A percentile compares a stretch with the other conserved stretches of the same genome.
These are phyloP conservation scores for Micromonas commoda DNA, from an alignment of 139 green algal genomes.

Conservation along the genomic window DNA sequence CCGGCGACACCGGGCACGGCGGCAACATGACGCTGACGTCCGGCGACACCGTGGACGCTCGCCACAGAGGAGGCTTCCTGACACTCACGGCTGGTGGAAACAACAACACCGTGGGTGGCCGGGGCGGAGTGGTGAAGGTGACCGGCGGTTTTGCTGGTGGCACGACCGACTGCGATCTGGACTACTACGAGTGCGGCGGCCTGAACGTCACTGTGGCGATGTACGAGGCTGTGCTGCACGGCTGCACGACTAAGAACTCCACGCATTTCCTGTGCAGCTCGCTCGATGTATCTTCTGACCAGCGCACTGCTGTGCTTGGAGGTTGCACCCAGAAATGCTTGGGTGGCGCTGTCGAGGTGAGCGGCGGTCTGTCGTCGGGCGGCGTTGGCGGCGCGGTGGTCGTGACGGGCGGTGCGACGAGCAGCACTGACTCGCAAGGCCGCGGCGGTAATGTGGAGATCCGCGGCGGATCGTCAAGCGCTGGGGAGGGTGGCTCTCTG, in stretches of 20 bases:
- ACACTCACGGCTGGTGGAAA: too few species aligned
- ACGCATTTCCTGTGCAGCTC: background rate
- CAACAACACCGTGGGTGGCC: too few species aligned
- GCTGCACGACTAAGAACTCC: background rate
- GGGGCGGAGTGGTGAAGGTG: too few species aligned
- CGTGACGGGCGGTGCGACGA: background rate
- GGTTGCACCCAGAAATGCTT: constrained; percentile 13
- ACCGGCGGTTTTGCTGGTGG: too few species aligned
- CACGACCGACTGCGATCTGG: background rate
- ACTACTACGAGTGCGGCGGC: background rate
- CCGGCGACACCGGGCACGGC: too few species aligned
- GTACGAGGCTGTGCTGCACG: background rate
- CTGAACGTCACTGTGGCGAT: background rate
- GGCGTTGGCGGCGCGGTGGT: constrained; percentile 7
- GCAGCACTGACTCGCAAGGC: background rate
- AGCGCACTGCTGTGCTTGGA: background rate
- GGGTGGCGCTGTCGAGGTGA: constrained; percentile 9
- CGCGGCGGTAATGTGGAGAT: constrained; percentile 17
- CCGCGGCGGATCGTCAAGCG: background rate
- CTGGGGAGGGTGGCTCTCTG: background rate
- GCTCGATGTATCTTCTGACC: background rate
- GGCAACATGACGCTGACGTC: too few species aligned
- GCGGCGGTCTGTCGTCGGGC: background rate
- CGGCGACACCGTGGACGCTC: too few species aligned
- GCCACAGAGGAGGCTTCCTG: too few species aligned